Evolutionary conservation across 305 asterid genomes (phyloP).

Genomic region (Fraxinus angustifolia): DNA sequence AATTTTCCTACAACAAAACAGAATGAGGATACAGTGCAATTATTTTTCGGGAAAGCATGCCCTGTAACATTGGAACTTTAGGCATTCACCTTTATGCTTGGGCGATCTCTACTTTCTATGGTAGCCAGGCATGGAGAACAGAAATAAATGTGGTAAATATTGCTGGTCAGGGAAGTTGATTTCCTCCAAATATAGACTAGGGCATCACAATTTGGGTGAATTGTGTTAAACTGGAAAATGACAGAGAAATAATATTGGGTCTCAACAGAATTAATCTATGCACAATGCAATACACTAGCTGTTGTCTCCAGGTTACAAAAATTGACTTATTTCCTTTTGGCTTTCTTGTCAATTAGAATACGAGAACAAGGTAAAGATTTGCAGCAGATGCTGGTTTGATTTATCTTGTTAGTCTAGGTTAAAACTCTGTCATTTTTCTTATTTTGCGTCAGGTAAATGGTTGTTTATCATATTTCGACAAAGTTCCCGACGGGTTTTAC

Average conservation of each 20-base stretch:
- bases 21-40: neutral
- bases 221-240: slow-evolving; percentile 10
- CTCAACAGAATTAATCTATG: neutral
- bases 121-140: slow-evolving; percentile 13
- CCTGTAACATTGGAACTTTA: neutral
- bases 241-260: slow-evolving; percentile 3
- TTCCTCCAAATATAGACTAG: slow-evolving; percentile 3
- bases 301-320: neutral
- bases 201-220: neutral
- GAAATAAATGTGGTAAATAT: neutral
- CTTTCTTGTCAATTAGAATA: neutral
- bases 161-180: slow-evolving; percentile 3
- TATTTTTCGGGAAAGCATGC: neutral
- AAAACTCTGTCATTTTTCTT: neutral
- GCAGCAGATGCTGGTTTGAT: slow-evolving; percentile 17
- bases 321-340: neutral
- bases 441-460: slow-evolving; percentile 69
- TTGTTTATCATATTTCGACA: slow-evolving; percentile 80
- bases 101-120: slow-evolving; percentile 10
- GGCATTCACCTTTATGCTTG: slow-evolving; percentile 4
- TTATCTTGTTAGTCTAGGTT: neutral
- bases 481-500: slow-evolving; percentile 83
- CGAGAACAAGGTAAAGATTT: neutral
- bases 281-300: neutral
- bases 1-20: slow-evolving; percentile 1